These are phyloP conservation scores for Rhytidhysteron rufulum DNA, from an alignment of 2,329 filamentous ascomycete genomes.

Conservation along the genomic window DNA sequence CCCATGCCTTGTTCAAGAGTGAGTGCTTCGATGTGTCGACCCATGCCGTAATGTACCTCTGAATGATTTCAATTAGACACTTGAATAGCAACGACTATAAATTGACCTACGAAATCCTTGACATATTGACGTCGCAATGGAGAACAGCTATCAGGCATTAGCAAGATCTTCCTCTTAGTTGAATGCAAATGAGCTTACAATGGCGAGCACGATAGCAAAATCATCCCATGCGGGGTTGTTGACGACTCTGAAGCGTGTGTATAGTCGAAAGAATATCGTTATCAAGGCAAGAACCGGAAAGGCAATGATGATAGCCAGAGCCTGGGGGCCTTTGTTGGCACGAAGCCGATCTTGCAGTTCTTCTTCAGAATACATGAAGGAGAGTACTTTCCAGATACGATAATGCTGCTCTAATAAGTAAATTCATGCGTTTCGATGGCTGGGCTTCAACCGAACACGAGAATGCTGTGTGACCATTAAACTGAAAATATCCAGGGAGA, in stretches of 20 bases:
- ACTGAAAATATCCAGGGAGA: no score
- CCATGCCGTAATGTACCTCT: slow-evolving; percentile 17
- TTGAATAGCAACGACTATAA: neutral
- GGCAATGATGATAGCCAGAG: slow-evolving; percentile 11
- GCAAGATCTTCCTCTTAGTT: neutral
- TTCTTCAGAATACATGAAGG: neutral
- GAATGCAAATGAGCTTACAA: slow-evolving; percentile 4
- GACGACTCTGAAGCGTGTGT: slow-evolving; percentile 12
- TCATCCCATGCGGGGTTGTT: slow-evolving; percentile 12
- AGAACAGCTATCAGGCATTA: slow-evolving; percentile 9
- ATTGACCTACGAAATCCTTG: slow-evolving; percentile 13
- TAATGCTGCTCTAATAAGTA: neutral
- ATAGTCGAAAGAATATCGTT: slow-evolving; percentile 9
- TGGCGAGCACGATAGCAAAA: slow-evolving; percentile 10
- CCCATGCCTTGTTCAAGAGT: slow-evolving; percentile 12
- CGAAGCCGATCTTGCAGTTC: neutral
- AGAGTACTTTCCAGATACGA: neutral
- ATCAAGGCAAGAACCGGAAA: slow-evolving; percentile 11
- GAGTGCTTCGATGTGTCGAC: slow-evolving; percentile 12
- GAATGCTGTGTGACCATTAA: neutral
- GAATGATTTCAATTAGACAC: neutral
- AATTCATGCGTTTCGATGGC: neutral
- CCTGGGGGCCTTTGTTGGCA: slow-evolving; percentile 12
- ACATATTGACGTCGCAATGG: slow-evolving; percentile 15
- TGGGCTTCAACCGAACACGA: neutral